Conservation (phyloP, 2,329 filamentous ascomycete genomes). For the Phoma herbarum region DNA sequence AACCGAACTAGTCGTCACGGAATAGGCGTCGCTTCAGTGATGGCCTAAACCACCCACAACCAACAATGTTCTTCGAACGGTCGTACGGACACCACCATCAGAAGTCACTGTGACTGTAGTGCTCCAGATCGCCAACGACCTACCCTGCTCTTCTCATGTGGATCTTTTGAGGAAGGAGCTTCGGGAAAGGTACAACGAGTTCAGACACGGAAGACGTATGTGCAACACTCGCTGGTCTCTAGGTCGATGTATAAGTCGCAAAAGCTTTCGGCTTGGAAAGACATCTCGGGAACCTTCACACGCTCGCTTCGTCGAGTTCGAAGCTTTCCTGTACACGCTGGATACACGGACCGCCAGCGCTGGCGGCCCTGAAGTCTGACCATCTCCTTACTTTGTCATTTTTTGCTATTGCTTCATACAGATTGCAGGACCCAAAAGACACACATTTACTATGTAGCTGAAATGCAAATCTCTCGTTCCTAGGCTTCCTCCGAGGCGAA, state of each 20-base stretch:
- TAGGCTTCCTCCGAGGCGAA: too few relatives aligned
- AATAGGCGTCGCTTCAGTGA: conserved; percentile 14
- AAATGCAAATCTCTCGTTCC: conserved; percentile 1
- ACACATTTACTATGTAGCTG: neutral
- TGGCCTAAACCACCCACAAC: conserved; percentile 8
- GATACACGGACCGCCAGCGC: neutral
- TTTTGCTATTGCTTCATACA: neutral
- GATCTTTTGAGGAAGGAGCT: neutral
- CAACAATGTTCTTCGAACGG: conserved; percentile 2
- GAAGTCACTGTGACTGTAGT: neutral
- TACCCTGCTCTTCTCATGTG: neutral
- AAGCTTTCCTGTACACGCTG: neutral
- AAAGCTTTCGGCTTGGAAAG: neutral
- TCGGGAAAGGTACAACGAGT: neutral
- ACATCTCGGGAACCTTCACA: neutral
- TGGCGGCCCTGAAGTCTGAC: neutral
- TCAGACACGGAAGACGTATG: neutral
- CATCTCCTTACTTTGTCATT: conserved; percentile 5
- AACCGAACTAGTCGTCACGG: conserved; percentile 45
- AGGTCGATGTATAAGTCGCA: neutral
- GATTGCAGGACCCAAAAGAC: conserved; percentile 3
- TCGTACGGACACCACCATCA: neutral
- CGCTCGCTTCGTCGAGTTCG: neutral
- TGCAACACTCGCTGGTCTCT: conserved; percentile 1
- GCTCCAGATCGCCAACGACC: neutral